Evolutionary conservation across 2,329 filamentous ascomycete species (phyloP).

Genomic region (Emydomyces testavorans): DNA sequence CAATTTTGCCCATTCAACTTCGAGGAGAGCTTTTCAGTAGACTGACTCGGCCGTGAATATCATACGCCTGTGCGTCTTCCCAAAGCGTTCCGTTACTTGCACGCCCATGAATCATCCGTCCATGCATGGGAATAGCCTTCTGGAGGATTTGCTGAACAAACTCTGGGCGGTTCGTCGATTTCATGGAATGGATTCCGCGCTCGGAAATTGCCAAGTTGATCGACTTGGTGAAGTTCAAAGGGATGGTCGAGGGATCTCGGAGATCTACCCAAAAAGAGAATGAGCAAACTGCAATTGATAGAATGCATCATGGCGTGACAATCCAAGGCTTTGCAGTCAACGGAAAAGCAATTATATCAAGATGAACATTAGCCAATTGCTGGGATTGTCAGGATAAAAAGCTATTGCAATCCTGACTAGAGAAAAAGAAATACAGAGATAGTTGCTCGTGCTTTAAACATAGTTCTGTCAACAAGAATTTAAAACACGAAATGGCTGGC

Average conservation of each 20-base stretch:
- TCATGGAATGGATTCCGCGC: constrained; percentile 80
- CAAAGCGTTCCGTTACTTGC: constrained; percentile 54
- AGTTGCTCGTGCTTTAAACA: not conserved
- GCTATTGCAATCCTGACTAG: not conserved
- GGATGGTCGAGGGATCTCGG: constrained; percentile 66
- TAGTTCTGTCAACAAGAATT: no score
- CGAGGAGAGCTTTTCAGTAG: not conserved
- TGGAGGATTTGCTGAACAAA: constrained; percentile 63
- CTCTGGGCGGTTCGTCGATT: constrained; percentile 52
- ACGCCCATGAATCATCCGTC: constrained; percentile 85
- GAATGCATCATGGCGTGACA: not conserved
- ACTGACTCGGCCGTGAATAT: constrained; percentile 70
- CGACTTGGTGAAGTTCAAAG: constrained; percentile 94
- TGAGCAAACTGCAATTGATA: not conserved
- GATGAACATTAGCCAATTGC: not conserved
- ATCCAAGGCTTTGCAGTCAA: not conserved
- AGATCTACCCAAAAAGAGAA: constrained; percentile 51
- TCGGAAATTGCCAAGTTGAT: constrained; percentile 95
- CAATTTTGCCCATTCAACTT: not conserved
- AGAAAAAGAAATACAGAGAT: not conserved
- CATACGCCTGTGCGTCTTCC: constrained; percentile 76
- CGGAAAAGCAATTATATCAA: not conserved
- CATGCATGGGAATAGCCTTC: constrained; percentile 82
- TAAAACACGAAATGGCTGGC: not conserved
- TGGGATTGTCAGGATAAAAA: not conserved